phyloP scores from a whole-genome alignment of 306 rosid genomes.

The Medicago lupulina region DNA sequence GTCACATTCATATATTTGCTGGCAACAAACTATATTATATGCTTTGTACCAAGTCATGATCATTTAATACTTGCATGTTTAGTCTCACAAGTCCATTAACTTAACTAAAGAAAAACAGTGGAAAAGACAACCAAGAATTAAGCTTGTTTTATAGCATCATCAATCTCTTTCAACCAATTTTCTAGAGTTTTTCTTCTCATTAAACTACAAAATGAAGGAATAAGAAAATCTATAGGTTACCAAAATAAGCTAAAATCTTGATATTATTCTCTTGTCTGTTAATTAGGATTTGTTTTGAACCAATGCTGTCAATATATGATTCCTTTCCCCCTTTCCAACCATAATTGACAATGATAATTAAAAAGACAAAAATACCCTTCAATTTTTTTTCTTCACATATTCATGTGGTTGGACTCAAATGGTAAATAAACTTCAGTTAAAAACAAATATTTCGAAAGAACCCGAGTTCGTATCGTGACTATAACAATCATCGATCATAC shows the following conservation, averaged over 20 bases:
- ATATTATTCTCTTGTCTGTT: slow-evolving; percentile 8
- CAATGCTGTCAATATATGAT: background rate
- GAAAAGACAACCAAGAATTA: slow-evolving; percentile 7
- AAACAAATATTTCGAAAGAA: background rate
- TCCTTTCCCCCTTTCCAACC: background rate
- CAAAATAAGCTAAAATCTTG: background rate
- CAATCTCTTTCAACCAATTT: slow-evolving; percentile 19
- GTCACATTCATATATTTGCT: slow-evolving; percentile 45
- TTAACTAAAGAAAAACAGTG: slow-evolving; percentile 26
- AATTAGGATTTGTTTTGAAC: slow-evolving; percentile 1
- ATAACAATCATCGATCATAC: background rate
- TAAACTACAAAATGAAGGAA: slow-evolving; percentile 18
- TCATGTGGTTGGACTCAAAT: background rate
- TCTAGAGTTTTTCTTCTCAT: slow-evolving; percentile 29
- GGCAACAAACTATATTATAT: slow-evolving; percentile 8
- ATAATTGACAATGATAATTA: background rate
- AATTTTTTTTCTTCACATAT: background rate
- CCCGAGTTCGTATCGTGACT: accelerated
- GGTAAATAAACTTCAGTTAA: background rate
- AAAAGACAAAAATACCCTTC: slow-evolving; percentile 9
- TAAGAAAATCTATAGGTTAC: background rate
- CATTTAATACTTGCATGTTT: slow-evolving; percentile 29
- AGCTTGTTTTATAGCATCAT: slow-evolving; percentile 33
- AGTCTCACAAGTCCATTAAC: slow-evolving; percentile 20
- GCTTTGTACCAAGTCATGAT: slow-evolving; percentile 37